Evolutionary conservation across 2,329 filamentous ascomycete genomes (phyloP).

Genomic region (Fusarium secorum): DNA sequence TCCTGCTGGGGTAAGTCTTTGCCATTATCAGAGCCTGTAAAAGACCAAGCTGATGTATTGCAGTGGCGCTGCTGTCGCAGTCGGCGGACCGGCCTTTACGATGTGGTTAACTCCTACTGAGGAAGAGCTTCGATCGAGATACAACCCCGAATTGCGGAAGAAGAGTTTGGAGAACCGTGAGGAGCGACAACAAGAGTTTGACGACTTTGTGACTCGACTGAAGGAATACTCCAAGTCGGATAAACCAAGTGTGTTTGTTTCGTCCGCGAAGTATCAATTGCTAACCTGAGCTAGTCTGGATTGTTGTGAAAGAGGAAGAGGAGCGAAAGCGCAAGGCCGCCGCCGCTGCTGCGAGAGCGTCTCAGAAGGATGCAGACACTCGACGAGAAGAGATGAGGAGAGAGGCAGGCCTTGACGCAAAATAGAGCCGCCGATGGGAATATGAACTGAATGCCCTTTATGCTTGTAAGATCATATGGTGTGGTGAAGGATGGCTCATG

Average conservation of each 20-base stretch:
- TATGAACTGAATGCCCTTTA: not conserved
- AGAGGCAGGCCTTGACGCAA: slow-evolving; percentile 55
- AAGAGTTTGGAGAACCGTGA: slow-evolving; percentile 81
- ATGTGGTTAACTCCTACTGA: slow-evolving; percentile 83
- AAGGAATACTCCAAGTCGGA: slow-evolving; percentile 92
- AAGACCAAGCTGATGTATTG: slow-evolving; percentile 20
- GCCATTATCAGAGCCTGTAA: slow-evolving; percentile 16
- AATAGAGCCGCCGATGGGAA: slow-evolving; percentile 27
- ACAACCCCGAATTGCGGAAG: slow-evolving; percentile 94
- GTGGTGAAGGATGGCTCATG: slow-evolving; percentile 19
- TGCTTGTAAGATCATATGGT: slow-evolving; percentile 38
- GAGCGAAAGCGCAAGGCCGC: slow-evolving; percentile 52
- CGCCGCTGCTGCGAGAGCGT: slow-evolving; percentile 47
- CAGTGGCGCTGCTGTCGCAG: slow-evolving; percentile 74
- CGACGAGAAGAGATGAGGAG: slow-evolving; percentile 59
- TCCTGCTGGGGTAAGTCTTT: slow-evolving; percentile 69
- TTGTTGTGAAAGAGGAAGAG: slow-evolving; percentile 59
- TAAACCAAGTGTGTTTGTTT: slow-evolving; percentile 76
- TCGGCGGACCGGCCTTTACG: slow-evolving; percentile 87
- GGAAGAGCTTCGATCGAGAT: slow-evolving; percentile 89
- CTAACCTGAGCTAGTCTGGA: slow-evolving; percentile 54
- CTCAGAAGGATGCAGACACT: slow-evolving; percentile 53
- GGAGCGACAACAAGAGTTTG: slow-evolving; percentile 83
- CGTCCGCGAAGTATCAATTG: not conserved
- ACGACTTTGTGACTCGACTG: slow-evolving; percentile 82